phyloP scores from a whole-genome alignment of 345 rosid species.

The Gossypium australe region DNA sequence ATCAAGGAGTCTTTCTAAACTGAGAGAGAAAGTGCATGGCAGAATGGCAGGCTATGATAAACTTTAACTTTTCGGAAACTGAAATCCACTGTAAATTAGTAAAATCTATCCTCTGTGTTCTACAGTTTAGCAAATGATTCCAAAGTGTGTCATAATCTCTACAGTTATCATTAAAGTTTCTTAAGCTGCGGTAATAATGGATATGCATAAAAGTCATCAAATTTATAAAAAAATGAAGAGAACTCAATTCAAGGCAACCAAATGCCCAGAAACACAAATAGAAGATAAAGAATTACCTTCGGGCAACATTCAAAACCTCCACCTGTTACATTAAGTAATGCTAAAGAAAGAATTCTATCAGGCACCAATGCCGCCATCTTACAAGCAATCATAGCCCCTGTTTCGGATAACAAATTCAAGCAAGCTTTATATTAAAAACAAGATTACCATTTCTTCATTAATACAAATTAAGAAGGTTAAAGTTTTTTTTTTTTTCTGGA shows the following conservation, averaged over 20 bases:
- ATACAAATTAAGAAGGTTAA: background rate
- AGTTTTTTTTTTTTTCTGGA: background rate
- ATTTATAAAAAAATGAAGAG: background rate
- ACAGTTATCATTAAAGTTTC: background rate
- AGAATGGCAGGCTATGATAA: background rate
- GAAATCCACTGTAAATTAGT: background rate
- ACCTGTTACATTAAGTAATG: conserved; percentile 91
- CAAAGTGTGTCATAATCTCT: background rate
- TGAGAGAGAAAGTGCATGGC: background rate
- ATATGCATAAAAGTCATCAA: background rate
- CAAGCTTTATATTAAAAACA: background rate
- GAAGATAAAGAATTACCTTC: conserved; percentile 47
- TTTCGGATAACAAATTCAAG: conserved; percentile 15
- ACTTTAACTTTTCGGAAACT: background rate
- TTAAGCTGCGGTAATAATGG: background rate
- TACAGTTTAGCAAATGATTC: background rate
- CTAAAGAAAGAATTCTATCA: conserved; percentile 69
- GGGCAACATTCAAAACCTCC: conserved; percentile 95
- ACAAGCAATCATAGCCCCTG: conserved; percentile 98
- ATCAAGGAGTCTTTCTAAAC: background rate
- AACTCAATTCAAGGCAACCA: background rate
- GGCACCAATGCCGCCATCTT: conserved; percentile 91
- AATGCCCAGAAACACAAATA: background rate
- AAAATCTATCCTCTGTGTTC: background rate
- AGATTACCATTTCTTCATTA: background rate